Conservation (phyloP, 441 rosid genomes). For the Melastoma candidum region DNA sequence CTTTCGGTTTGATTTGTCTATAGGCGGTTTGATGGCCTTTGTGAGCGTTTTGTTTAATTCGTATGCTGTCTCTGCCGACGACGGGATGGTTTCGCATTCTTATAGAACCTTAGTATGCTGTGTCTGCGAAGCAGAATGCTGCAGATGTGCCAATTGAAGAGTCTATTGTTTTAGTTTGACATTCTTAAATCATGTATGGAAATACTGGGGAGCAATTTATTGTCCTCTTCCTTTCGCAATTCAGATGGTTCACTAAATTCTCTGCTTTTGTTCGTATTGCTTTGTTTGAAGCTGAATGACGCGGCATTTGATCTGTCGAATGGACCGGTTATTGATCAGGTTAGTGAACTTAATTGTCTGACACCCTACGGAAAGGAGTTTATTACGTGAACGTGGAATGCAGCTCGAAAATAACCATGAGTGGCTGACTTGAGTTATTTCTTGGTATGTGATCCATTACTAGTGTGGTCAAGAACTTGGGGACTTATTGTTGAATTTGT, state of each 20-base stretch:
- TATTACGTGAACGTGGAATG: neutral
- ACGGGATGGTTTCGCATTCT: too few relatives aligned
- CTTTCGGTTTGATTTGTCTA: neutral
- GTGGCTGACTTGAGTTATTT: neutral
- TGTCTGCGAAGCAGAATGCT: too few relatives aligned
- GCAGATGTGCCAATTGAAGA: too few relatives aligned
- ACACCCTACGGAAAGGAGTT: neutral
- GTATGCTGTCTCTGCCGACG: too few relatives aligned
- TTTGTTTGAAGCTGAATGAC: slow-evolving; percentile 54
- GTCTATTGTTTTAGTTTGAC: too few relatives aligned
- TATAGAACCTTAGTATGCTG: too few relatives aligned
- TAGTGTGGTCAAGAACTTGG: slow-evolving; percentile 84
- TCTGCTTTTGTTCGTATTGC: neutral
- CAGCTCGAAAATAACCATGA: neutral
- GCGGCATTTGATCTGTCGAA: slow-evolving; percentile 95
- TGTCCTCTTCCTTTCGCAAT: too few relatives aligned
- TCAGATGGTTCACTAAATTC: neutral
- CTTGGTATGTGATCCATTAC: slow-evolving; percentile 3
- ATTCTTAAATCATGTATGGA: too few relatives aligned
- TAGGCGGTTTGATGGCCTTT: neutral
- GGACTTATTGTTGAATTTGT: slow-evolving; percentile 49
- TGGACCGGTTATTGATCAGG: slow-evolving; percentile 79
- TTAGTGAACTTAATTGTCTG: slow-evolving; percentile 16
- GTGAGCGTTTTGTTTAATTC: too few relatives aligned
- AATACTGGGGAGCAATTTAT: too few relatives aligned